phyloP scores from a whole-genome alignment of 1,139 yeast species.

The Sugiyamaella japonica region DNA sequence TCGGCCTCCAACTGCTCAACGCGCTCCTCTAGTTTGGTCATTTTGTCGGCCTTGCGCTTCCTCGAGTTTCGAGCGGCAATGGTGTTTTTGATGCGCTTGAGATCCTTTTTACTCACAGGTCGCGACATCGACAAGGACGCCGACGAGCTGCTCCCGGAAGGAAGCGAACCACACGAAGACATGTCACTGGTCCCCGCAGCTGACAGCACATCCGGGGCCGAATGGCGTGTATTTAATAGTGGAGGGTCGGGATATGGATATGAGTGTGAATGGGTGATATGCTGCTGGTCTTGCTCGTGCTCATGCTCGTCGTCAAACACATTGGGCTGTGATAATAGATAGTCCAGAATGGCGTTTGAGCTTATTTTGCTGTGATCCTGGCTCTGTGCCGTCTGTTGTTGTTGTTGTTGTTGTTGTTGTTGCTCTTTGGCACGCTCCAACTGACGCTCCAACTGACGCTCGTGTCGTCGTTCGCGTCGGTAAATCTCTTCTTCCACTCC shows the following conservation, averaged over 20 bases:
- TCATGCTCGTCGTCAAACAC: not conserved
- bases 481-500: not conserved
- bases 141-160: conserved; percentile 1
- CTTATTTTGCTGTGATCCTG: not conserved
- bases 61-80: conserved; percentile 97
- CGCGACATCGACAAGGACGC: not conserved
- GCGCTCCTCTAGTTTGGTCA: conserved; percentile 77
- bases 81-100: conserved; percentile 93
- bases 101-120: conserved; percentile 15
- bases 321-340: not conserved
- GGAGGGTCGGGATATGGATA: conserved; percentile 1
- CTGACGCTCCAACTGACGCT: not conserved
- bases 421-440: not conserved
- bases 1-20: conserved; percentile 39
- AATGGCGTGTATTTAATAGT: conserved; percentile 8
- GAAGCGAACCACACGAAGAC: not conserved
- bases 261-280: not conserved
- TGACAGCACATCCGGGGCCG: conserved; percentile 12
- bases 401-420: not conserved
- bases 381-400: not conserved
- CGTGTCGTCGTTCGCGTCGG: not conserved
- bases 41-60: conserved; percentile 90
- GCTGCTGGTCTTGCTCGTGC: not conserved
- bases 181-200: not conserved
- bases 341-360: not conserved